A percentile compares a stretch with the other conserved stretches of the same genome.
These are phyloP conservation scores for Straminergon stramineum DNA, from an alignment of 225 moss, liverwort and hornwort genomes.

Conservation along the genomic window DNA sequence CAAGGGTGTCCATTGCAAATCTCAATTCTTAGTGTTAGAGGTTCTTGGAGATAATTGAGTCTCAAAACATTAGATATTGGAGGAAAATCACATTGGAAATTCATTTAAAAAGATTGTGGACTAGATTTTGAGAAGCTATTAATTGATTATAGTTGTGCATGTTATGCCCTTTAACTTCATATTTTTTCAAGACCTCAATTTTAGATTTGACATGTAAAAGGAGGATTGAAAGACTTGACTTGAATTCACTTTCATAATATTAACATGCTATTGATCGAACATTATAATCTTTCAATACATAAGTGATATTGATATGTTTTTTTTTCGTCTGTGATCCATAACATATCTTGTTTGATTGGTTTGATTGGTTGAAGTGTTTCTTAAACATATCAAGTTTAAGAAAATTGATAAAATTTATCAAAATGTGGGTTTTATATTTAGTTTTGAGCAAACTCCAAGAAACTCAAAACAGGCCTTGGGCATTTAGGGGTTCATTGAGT, in stretches of 20 bases:
- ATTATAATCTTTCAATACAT: background rate
- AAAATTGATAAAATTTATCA: background rate
- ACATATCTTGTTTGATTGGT: background rate
- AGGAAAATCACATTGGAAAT: background rate
- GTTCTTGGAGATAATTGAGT: background rate
- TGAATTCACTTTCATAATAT: background rate
- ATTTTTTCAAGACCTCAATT: background rate
- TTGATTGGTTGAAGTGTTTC: too few relatives aligned
- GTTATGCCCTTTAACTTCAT: background rate
- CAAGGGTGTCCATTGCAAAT: background rate
- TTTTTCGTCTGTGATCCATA: background rate
- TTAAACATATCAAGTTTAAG: background rate
- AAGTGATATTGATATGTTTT: background rate
- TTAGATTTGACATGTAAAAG: background rate
- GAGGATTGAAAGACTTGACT: background rate
- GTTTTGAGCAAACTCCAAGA: background rate
- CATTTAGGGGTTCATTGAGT: too few relatives aligned
- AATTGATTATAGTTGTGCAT: background rate
- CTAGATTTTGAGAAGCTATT: too few relatives aligned
- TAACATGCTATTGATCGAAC: rapidly evolving
- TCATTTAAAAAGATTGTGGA: background rate
- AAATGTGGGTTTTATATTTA: background rate
- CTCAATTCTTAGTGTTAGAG: background rate
- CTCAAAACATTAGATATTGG: background rate
- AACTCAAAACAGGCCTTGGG: background rate